Conservation (phyloP, 2,329 filamentous ascomycete genomes). For the Pseudogymnoascus sp. region DNA sequence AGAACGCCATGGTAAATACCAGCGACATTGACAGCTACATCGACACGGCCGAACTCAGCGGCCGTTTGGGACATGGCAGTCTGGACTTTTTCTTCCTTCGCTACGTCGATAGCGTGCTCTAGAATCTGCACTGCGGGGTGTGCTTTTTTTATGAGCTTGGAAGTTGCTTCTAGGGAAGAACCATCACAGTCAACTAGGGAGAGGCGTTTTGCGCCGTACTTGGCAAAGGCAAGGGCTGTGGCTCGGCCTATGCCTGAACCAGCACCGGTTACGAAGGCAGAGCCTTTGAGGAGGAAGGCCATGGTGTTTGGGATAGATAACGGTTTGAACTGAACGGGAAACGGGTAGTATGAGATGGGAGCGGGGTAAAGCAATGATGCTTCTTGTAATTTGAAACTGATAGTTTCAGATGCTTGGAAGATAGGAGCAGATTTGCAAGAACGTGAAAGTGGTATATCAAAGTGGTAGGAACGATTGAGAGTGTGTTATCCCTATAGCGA, state of each 20-base stretch:
- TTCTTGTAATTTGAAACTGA: not conserved
- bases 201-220: slow-evolving; percentile 39
- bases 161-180: slow-evolving; percentile 27
- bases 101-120: slow-evolving; percentile 38
- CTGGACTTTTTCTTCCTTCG: slow-evolving; percentile 36
- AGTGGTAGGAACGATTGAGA: not conserved
- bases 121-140: slow-evolving; percentile 36
- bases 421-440: not conserved
- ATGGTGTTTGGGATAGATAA: slow-evolving; percentile 21
- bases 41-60: slow-evolving; percentile 42
- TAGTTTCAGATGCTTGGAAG: not conserved
- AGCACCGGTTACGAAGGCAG: slow-evolving; percentile 42
- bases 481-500: no score
- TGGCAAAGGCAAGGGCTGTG: slow-evolving; percentile 40
- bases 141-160: slow-evolving; percentile 28
- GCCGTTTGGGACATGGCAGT: slow-evolving; percentile 35
- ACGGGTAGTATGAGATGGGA: not conserved
- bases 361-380: not conserved
- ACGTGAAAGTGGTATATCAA: not conserved
- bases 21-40: slow-evolving; percentile 49
- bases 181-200: slow-evolving; percentile 40
- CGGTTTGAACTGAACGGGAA: not conserved
- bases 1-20: slow-evolving; percentile 36
- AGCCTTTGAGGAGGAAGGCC: slow-evolving; percentile 35
- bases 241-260: slow-evolving; percentile 41